Evolutionary conservation across 768 basidiomycete genomes (phyloP).

Genomic region (Calocybe gangraenosa): DNA sequence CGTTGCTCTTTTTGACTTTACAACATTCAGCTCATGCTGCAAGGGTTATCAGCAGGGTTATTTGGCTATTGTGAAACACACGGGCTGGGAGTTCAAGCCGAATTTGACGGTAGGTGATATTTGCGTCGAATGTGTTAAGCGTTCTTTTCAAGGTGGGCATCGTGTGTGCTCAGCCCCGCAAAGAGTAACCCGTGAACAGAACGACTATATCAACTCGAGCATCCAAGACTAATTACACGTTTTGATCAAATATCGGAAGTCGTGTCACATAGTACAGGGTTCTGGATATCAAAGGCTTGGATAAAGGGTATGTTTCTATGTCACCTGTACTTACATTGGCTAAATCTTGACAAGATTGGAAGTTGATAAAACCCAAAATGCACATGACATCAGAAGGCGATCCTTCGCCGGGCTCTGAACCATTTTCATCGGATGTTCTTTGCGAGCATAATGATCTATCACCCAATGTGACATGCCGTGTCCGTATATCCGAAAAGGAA

Average conservation of each 20-base stretch:
- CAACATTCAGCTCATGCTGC: neutral
- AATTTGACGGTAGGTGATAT: conserved; percentile 45
- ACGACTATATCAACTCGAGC: conserved; percentile 63
- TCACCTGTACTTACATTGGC: neutral
- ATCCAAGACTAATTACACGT: conserved; percentile 53
- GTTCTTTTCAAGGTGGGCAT: conserved; percentile 51
- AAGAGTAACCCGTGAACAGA: conserved; percentile 42
- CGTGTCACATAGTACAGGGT: conserved; percentile 39
- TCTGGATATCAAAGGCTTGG: conserved; percentile 81
- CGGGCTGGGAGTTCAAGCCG: conserved; percentile 47
- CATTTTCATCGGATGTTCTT: conserved; percentile 54
- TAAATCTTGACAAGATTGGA: conserved; percentile 57
- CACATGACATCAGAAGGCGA: conserved; percentile 55
- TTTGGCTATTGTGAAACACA: conserved; percentile 36
- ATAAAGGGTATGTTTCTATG: conserved; percentile 50
- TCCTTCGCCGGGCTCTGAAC: conserved; percentile 59
- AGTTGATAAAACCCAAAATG: conserved; percentile 69
- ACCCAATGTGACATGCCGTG: conserved; percentile 50
- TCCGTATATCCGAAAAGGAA: conserved; percentile 61
- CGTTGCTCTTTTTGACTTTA: conserved; percentile 9
- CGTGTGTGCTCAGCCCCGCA: neutral
- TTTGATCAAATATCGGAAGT: conserved; percentile 53
- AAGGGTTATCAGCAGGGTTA: conserved; percentile 35
- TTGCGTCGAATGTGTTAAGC: conserved; percentile 56
- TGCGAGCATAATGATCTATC: conserved; percentile 71